Evolutionary conservation across 1,284 basidiomycete genomes (phyloP), one percentile per base, ranked within the genome.

Genomic region (Jaminaea rosea): DNA sequence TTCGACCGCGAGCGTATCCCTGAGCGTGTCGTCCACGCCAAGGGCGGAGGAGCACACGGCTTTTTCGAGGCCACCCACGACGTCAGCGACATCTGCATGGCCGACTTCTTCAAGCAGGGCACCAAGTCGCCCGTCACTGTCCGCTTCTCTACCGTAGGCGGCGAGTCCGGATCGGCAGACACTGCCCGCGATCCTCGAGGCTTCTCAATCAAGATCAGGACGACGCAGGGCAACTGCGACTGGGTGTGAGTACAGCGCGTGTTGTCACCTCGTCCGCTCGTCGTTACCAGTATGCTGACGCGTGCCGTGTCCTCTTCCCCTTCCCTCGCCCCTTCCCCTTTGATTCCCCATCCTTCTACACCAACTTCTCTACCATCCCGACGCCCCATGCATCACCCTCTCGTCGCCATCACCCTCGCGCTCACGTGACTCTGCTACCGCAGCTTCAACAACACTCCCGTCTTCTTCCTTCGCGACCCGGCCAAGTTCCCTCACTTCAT

Each of bases 1-100:
- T 92, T 93, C 70, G 87, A 88, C 76, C 83, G 88, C 52, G 90
- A 94, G 79, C 85, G 91, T 75, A 92, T 96, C 72, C 91, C 91
- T 19, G 92, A 93, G 80, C 87, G 89, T 76, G 86, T 91, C 49
- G 87, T 50, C 32, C 77, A 77, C 59, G 76, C 77, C 47, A 74
- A 75, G 52, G 76, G 76, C 36, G 54, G 51, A 6, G 91, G 88
- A 60, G 91, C 90, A 26, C 88, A 93, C 71, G 91, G 91, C n/a
- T 82, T 83, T 77, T 93, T 90, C 74, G 84, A 89, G 76, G 81
- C 85, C 11, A 67, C 62, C n/a, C 45, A 90, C 58, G 83, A 85
- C 65, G 80, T 90, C 69, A 81, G 82, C 56, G 87, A 93, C 73
- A 78, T 94, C 59, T 86, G 84, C 49, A 83, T 81, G 56, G 84